Evolutionary conservation across 2,329 filamentous ascomycete genomes (phyloP).

Genomic region (Aspergillus sp.): DNA sequence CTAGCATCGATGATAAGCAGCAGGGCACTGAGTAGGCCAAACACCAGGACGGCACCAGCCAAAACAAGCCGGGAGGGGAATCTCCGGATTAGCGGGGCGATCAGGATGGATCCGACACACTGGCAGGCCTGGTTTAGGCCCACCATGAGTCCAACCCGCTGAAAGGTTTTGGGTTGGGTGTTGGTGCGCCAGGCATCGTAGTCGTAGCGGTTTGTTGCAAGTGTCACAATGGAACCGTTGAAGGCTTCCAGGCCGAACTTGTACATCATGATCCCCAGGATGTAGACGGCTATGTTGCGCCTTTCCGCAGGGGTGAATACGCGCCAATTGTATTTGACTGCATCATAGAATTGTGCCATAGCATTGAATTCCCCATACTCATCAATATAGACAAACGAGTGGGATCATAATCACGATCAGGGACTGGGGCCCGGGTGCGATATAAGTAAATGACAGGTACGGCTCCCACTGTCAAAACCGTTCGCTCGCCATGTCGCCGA

Average conservation of each 20-base stretch:
- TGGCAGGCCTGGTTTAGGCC: conserved; percentile 24
- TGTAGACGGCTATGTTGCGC: conserved; percentile 20
- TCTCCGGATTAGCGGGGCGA: conserved; percentile 22
- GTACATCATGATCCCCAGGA: conserved; percentile 23
- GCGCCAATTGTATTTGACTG: conserved; percentile 17
- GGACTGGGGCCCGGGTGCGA: not conserved
- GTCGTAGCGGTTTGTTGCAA: conserved; percentile 24
- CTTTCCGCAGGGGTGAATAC: conserved; percentile 20
- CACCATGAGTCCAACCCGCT: conserved; percentile 25
- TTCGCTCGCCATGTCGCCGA: not conserved
- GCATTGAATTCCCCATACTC: conserved; percentile 15
- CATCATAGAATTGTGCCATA: conserved; percentile 21
- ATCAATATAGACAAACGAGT: not conserved
- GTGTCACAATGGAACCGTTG: conserved; percentile 22
- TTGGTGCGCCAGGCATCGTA: conserved; percentile 20
- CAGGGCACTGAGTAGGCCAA: conserved; percentile 22
- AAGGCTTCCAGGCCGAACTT: conserved; percentile 24
- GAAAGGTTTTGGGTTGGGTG: conserved; percentile 21
- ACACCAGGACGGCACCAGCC: conserved; percentile 17
- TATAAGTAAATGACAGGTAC: conserved; percentile 13
- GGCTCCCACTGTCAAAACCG: not conserved
- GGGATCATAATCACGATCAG: not conserved
- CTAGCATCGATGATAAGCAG: conserved; percentile 24
- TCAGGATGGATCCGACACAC: conserved; percentile 24
- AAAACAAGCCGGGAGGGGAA: conserved; percentile 22